Evolutionary conservation across 2,329 filamentous ascomycete genomes (phyloP), one percentile per base, ranked within the genome.

Genomic region (Sclerotinia borealis): DNA sequence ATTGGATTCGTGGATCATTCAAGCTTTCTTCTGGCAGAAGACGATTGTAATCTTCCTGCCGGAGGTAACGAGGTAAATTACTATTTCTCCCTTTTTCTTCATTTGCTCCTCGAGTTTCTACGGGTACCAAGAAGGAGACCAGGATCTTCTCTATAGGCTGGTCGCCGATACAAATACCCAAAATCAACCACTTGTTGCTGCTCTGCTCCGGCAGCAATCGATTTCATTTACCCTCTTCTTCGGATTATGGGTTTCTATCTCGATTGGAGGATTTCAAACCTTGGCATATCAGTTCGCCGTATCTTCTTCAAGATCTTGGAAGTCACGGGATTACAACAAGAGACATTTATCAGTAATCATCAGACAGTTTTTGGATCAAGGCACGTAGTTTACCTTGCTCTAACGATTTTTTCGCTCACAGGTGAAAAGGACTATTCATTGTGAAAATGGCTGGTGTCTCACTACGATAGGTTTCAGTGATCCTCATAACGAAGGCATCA

Each of bases 1-100:
- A 81, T 88, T 34, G 92, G 91, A 0, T 88, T 97, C 68, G 88
- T 98, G 59, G 92, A 96, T 73, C 79, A 92, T 50, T 86, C 87
- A 36, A 90, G 88, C 13, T 88, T 99, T 66, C 77, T 96, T 29
- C 77, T 98, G 50, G 76, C 82, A 0, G 81, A 86, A 65, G 75
- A 77, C 2, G 90, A 98, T 75, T 93, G 91, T 64, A 69, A 67
- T 17, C 68, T 56, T 31, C 22, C 27, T 31, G 17, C 1, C 7
- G 37, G 22, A 56, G 41, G 41, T 31, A 56, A 56, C 5, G 41
- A 59, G 41, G 43, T 62, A 41, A 62, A 37, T 37, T 31, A 27
- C n/a, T 25, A n/a, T 13, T 22, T n/a, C 25, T 47, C 19, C 4
- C 22, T 1, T 29, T 19, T 15, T 25, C 39, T 37, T n/a, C 17